Conservation (phyloP, 2,329 filamentous ascomycete genomes). For the Sordariomycetes sp. region DNA sequence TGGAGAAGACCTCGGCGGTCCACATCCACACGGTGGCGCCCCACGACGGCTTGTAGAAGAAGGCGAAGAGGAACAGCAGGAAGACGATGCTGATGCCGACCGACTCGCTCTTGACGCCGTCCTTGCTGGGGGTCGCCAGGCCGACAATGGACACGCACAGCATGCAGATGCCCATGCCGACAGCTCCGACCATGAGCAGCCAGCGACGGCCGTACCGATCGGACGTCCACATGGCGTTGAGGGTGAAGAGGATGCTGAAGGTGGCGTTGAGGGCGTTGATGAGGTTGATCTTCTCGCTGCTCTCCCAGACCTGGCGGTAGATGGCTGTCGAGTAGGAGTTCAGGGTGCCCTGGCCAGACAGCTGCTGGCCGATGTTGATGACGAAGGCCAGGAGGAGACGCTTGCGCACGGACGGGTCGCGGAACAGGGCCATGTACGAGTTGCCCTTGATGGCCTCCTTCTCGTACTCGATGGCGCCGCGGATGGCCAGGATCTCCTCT, state of each 20-base stretch:
- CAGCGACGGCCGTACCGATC: conserved; percentile 64
- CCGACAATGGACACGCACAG: conserved; percentile 42
- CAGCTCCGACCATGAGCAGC: conserved; percentile 57
- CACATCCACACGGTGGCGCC: conserved; percentile 64
- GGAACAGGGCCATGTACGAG: conserved; percentile 58
- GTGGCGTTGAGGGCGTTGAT: conserved; percentile 71
- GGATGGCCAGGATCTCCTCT: conserved; percentile 54
- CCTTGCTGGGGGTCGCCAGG: conserved; percentile 40
- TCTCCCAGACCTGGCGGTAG: conserved; percentile 61
- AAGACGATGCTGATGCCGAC: conserved; percentile 63
- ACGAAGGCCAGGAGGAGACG: conserved; percentile 56
- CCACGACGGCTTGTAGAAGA: conserved; percentile 63
- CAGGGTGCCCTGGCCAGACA: conserved; percentile 63
- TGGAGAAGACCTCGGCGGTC: conserved; percentile 60
- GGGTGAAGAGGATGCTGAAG: conserved; percentile 62
- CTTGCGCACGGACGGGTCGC: conserved; percentile 59
- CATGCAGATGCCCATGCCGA: conserved; percentile 65
- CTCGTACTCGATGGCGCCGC: conserved; percentile 62
- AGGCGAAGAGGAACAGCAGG: conserved; percentile 55
- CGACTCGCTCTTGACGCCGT: conserved; percentile 42
- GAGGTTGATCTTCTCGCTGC: conserved; percentile 50
- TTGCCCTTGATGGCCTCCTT: conserved; percentile 53
- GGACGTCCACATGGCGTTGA: conserved; percentile 65
- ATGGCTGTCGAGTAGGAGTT: conserved; percentile 68
- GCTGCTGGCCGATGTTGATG: conserved; percentile 62